Conservation (phyloP, 306 rosid genomes). For the Cicer arietinum region DNA sequence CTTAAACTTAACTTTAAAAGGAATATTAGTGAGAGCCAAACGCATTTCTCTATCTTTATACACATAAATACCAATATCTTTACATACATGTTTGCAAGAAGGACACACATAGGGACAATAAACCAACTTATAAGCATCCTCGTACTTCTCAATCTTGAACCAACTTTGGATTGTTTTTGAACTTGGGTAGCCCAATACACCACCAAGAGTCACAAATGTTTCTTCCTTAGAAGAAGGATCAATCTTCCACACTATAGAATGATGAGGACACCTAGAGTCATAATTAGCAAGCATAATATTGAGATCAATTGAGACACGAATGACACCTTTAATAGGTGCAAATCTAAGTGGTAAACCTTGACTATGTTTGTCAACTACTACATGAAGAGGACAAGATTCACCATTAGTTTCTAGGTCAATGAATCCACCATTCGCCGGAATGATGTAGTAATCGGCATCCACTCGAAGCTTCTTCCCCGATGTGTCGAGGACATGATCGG, state of each 20-base stretch:
- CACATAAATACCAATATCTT: conserved; percentile 7
- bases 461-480: conserved; percentile 37
- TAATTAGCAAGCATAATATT: conserved; percentile 48
- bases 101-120: conserved; percentile 61
- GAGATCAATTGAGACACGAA: conserved; percentile 49
- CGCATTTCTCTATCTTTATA: conserved; percentile 14
- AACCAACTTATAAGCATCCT: conserved; percentile 49
- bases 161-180: conserved; percentile 45
- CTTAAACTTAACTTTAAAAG: conserved; percentile 17
- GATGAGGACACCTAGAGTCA: conserved; percentile 11
- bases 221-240: conserved; percentile 12
- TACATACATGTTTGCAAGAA: conserved; percentile 28
- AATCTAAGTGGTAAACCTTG: conserved; percentile 22
- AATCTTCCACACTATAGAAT: conserved; percentile 53
- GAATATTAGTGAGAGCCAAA: conserved; percentile 36
- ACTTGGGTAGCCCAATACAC: conserved; percentile 48
- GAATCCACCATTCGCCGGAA: not conserved
- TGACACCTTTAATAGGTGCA: conserved; percentile 43
- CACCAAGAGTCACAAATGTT: conserved; percentile 48
- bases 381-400: not conserved
- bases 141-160: conserved; percentile 61
- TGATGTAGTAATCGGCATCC: conserved; percentile 20
- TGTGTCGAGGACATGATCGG: conserved; percentile 46
- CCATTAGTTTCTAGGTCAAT: not conserved
- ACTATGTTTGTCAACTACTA: not conserved